Percentiles rank a stretch among this genome's conserved stretches.
These are phyloP conservation scores for Ustilago hordei DNA, from an alignment of 1,284 basidiomycete genomes.

Conservation along the genomic window DNA sequence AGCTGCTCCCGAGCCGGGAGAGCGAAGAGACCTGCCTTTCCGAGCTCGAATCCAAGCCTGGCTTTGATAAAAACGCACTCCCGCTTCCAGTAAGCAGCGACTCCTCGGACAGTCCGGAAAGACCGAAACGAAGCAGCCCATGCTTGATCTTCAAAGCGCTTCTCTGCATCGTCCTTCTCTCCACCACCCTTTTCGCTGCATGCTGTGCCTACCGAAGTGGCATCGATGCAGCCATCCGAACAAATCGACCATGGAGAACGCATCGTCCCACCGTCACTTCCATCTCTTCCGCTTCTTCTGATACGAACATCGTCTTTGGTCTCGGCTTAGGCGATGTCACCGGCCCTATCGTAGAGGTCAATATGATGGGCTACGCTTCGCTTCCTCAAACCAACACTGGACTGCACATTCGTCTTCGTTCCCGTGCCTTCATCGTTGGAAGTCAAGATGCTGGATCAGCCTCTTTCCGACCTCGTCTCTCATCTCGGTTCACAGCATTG, in stretches of 20 bases:
- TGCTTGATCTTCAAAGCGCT: constrained; percentile 29
- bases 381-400: constrained; percentile 80
- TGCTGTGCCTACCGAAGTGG: constrained; percentile 26
- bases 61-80: constrained; percentile 8
- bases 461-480: constrained; percentile 5
- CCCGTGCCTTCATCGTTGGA: constrained; percentile 81
- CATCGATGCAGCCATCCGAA: constrained; percentile 6
- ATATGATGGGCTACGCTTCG: constrained; percentile 78
- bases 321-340: constrained; percentile 81
- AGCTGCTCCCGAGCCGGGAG: constrained; percentile 33
- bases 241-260: constrained; percentile 2
- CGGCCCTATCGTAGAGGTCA: constrained; percentile 73
- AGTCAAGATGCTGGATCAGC: constrained; percentile 10
- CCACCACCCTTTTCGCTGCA: constrained; percentile 15
- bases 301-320: constrained; percentile 41
- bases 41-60: constrained; percentile 7
- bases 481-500: constrained; percentile 21
- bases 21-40: constrained; percentile 41
- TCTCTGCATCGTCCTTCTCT: constrained; percentile 24
- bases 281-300: neutral
- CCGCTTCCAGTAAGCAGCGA: neutral
- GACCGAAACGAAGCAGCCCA: neutral
- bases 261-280: neutral
- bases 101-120: neutral
- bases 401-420: constrained; percentile 82